These are phyloP conservation scores for Suillus brevipes DNA, from an alignment of 768 basidiomycete species.

Conservation along the genomic window DNA sequence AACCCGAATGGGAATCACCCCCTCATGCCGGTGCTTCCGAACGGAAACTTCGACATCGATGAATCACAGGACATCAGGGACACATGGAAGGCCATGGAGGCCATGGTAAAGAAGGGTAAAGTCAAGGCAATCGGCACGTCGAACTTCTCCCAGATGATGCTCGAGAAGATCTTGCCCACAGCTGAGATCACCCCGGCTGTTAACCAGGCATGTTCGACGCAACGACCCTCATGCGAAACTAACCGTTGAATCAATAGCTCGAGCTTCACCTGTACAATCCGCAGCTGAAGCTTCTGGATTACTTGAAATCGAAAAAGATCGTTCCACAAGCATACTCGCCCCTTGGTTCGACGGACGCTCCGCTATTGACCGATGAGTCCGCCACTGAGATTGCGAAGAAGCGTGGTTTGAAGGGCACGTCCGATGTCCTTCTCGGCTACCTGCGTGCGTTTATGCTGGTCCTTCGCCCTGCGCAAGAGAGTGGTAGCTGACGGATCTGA, in stretches of 20 bases:
- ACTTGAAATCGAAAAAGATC: constrained; percentile 65
- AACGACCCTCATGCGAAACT: not conserved
- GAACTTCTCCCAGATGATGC: constrained; percentile 68
- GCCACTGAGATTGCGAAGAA: constrained; percentile 60
- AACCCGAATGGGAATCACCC: constrained; percentile 69
- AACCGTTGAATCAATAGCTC: constrained; percentile 41
- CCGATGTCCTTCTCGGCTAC: constrained; percentile 64
- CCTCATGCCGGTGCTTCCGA: constrained; percentile 53
- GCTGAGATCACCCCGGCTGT: constrained; percentile 71
- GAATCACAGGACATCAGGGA: constrained; percentile 63
- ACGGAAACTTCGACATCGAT: constrained; percentile 67
- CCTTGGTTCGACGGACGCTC: constrained; percentile 67
- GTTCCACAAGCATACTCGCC: constrained; percentile 80
- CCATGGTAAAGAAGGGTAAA: constrained; percentile 65
- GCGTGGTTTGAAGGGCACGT: constrained; percentile 45
- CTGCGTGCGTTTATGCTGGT: constrained; percentile 42
- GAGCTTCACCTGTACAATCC: constrained; percentile 77
- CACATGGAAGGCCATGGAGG: constrained; percentile 88
- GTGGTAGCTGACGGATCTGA: constrained; percentile 3
- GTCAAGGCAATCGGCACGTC: constrained; percentile 69
- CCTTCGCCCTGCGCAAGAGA: not conserved
- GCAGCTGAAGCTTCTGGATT: constrained; percentile 64
- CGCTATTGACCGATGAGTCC: constrained; percentile 62
- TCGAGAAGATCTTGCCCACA: constrained; percentile 70
- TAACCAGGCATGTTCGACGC: constrained; percentile 54